These are phyloP conservation scores for Durotheca rogersii DNA, from an alignment of 495 filamentous ascomycete species.

Conservation along the genomic window DNA sequence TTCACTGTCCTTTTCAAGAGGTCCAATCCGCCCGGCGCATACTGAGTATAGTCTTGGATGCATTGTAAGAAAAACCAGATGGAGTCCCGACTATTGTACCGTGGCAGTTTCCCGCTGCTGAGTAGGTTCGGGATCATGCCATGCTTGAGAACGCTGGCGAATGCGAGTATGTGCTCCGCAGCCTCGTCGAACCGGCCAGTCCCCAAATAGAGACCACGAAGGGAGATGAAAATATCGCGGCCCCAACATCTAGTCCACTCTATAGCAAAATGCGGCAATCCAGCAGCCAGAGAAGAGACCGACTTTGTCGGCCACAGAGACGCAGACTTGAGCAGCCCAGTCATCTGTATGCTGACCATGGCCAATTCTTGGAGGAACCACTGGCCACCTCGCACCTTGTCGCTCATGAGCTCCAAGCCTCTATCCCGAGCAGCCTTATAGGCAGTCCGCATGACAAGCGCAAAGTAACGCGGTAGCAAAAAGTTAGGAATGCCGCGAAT, in stretches of 20 bases:
- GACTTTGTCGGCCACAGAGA: slow-evolving; percentile 83
- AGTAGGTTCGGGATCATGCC: slow-evolving; percentile 98
- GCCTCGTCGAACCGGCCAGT: slow-evolving; percentile 87
- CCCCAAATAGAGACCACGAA: slow-evolving; percentile 83
- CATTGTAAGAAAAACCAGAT: slow-evolving; percentile 96
- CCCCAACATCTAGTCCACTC: slow-evolving; percentile 98
- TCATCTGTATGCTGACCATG: slow-evolving; percentile 88
- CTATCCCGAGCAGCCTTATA: slow-evolving; percentile 81
- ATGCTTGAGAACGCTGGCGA: slow-evolving; percentile 95
- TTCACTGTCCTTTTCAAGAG: slow-evolving; percentile 76
- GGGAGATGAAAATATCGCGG: slow-evolving; percentile 92
- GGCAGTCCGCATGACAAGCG: slow-evolving; percentile 79
- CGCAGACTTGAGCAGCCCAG: slow-evolving; percentile 81
- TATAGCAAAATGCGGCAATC: slow-evolving; percentile 89
- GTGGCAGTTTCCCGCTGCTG: slow-evolving; percentile 76
- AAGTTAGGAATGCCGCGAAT: slow-evolving; percentile 84
- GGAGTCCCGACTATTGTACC: slow-evolving; percentile 96
- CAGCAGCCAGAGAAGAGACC: slow-evolving; percentile 87
- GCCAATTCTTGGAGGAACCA: slow-evolving; percentile 81
- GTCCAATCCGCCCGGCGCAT: slow-evolving; percentile 74
- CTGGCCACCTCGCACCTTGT: slow-evolving; percentile 75
- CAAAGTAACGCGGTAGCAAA: slow-evolving; percentile 90
- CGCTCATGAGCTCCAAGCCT: slow-evolving; percentile 72
- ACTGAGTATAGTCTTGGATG: slow-evolving; percentile 87
- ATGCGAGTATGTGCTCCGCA: slow-evolving; percentile 90